These are phyloP conservation scores for Aspergillus transmontanensis DNA, from an alignment of 2,329 filamentous ascomycete genomes.

Conservation along the genomic window DNA sequence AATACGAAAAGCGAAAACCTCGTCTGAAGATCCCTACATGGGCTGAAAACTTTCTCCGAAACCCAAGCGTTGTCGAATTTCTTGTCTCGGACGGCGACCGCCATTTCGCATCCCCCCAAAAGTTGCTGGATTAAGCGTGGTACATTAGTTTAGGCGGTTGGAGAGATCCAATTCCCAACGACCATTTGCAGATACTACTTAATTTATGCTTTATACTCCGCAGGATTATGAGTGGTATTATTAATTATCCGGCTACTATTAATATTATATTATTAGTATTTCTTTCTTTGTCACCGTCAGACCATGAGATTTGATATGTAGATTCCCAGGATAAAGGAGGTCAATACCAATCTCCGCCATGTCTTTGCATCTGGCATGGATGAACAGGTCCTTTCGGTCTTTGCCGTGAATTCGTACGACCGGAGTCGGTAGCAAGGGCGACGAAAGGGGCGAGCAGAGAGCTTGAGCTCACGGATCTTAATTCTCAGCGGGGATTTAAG, in stretches of 20 bases:
- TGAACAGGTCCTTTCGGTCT: background rate
- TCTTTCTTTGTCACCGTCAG: background rate
- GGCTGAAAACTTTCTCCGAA: constrained; percentile 14
- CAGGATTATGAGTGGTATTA: constrained; percentile 3
- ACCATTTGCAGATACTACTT: constrained; percentile 4
- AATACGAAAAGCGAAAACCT: background rate
- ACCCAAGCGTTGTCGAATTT: constrained; percentile 1
- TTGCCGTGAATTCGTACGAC: background rate
- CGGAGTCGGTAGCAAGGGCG: background rate
- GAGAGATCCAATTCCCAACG: constrained; percentile 1
- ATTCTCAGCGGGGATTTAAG: background rate
- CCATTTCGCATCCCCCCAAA: constrained; percentile 13
- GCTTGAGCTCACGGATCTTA: background rate
- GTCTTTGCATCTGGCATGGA: background rate
- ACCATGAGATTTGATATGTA: background rate
- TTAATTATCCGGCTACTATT: constrained; percentile 2
- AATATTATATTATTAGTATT: background rate
- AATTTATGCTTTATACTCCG: constrained; percentile 2
- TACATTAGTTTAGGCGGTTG: constrained; percentile 14
- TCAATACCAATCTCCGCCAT: background rate
- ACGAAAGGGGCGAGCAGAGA: background rate
- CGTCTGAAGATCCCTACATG: constrained; percentile 14
- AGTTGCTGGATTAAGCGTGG: constrained; percentile 16
- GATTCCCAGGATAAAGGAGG: background rate
- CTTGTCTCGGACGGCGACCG: constrained; percentile 19